Percentiles rank a stretch among this genome's conserved stretches.
Evolutionary conservation across 176 grass and related monocot genomes (phyloP).

Genomic region (Bothriochloa decipiens): DNA sequence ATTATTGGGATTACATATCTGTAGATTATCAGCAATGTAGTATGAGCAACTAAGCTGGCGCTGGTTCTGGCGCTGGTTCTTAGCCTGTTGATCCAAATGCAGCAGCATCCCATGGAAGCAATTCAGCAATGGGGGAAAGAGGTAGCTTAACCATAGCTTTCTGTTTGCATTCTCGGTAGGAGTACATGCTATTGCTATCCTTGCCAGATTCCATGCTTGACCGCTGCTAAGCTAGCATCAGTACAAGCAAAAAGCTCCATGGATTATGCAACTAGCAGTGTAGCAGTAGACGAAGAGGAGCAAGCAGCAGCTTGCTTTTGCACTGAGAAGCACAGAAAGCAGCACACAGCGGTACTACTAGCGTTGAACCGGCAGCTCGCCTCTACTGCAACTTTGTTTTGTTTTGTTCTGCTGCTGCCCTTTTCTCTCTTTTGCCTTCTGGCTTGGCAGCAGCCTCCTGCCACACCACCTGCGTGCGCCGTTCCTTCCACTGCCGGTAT

Average conservation of each 20-base stretch:
- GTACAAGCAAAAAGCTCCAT: slow-evolving; percentile 17
- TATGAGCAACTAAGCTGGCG: not conserved
- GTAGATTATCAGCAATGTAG: not conserved
- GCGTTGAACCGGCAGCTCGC: too few relatives aligned
- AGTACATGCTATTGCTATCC: not conserved
- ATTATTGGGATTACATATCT: not conserved
- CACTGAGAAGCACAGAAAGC: not conserved
- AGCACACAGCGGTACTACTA: not conserved
- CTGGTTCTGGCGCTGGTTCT: slow-evolving; percentile 19
- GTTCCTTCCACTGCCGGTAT: slow-evolving; percentile 4
- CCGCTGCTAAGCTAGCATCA: not conserved
- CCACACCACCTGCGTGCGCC: slow-evolving; percentile 19
- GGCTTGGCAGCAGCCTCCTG: not conserved
- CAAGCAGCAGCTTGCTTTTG: not conserved
- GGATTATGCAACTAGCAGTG: not conserved
- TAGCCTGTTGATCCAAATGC: slow-evolving; percentile 13
- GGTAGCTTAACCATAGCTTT: slow-evolving; percentile 34
- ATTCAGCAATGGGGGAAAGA: not conserved
- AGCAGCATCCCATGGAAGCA: not conserved
- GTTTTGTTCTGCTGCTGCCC: slow-evolving; percentile 11
- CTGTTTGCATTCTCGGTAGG: slow-evolving; percentile 26
- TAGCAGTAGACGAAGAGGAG: not conserved
- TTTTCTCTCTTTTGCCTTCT: slow-evolving; percentile 17
- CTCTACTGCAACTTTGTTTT: slow-evolving; percentile 1
- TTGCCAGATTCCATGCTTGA: not conserved